Percentiles rank a stretch among this genome's conserved stretches.
phyloP scores from a whole-genome alignment of 495 filamentous ascomycete species.

The Penicillium simplicissimum region DNA sequence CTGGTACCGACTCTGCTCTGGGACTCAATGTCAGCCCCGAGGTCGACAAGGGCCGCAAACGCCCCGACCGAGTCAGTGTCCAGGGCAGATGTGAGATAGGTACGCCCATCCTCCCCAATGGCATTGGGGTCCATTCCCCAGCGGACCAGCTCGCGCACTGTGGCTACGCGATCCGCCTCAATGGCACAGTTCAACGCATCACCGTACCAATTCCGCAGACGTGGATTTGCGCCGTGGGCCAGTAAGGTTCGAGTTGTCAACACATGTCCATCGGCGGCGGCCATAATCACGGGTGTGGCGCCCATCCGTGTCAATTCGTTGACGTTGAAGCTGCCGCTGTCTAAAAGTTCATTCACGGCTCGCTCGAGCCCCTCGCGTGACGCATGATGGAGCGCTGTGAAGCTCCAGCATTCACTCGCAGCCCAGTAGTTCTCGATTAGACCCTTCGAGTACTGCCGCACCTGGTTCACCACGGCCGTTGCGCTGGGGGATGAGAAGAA shows the following conservation, averaged over 20 bases:
- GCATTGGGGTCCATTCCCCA: conserved; percentile 1
- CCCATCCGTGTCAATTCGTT: neutral
- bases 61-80: neutral
- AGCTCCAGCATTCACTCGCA: neutral
- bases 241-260: neutral
- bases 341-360: neutral
- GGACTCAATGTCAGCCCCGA: neutral
- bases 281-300: neutral
- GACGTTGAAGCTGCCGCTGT: neutral
- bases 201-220: neutral
- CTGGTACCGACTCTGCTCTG: neutral
- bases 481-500: neutral
- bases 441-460: neutral
- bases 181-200: neutral
- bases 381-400: neutral
- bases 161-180: neutral
- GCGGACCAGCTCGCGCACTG: neutral
- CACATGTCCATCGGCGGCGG: neutral
- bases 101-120: neutral
- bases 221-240: neutral
- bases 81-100: neutral
- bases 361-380: neutral
- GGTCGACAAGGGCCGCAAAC: neutral
- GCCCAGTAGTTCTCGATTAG: neutral
- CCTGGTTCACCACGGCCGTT: neutral